These are phyloP conservation scores for Backusella parvicylindrica DNA, from an alignment of 192 early-diverging fungal genomes.

Conservation along the genomic window DNA sequence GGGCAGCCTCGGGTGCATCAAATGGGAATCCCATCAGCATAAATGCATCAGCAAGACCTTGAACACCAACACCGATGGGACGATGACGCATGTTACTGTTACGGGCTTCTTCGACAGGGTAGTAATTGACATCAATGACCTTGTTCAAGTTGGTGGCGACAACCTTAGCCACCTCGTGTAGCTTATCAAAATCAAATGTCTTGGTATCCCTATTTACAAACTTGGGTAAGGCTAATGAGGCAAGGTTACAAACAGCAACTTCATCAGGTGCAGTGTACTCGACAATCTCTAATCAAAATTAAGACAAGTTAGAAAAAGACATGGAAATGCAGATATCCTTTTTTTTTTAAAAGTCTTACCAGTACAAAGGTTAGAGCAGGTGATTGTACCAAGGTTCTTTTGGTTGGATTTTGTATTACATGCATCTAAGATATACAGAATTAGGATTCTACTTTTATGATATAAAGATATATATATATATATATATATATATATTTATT, in stretches of 20 bases:
- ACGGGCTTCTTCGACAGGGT: conserved; percentile 85
- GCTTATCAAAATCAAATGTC: conserved; percentile 78
- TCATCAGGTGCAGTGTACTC: conserved; percentile 94
- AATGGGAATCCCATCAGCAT: conserved; percentile 91
- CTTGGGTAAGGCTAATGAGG: conserved; percentile 85
- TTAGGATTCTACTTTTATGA: neutral
- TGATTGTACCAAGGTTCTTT: conserved; percentile 97
- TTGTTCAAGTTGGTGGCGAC: conserved; percentile 90
- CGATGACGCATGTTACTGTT: conserved; percentile 91
- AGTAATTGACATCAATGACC: conserved; percentile 96
- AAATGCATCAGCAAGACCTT: conserved; percentile 96
- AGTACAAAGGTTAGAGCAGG: conserved; percentile 95
- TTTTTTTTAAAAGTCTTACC: neutral
- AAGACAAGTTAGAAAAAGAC: neutral
- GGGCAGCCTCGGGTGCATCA: conserved; percentile 77
- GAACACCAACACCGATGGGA: conserved; percentile 88
- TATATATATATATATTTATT: neutral
- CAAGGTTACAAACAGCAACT: conserved; percentile 96
- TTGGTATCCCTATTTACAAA: conserved; percentile 66
- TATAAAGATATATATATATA: neutral
- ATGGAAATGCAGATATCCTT: too few relatives aligned
- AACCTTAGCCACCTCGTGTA: conserved; percentile 83
- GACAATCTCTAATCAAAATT: conserved; percentile 70
- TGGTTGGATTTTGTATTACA: conserved; percentile 98
- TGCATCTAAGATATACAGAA: conserved; percentile 55